Conservation (phyloP, 2,329 filamentous ascomycete genomes). For the Fusarium ramigenum region DNA sequence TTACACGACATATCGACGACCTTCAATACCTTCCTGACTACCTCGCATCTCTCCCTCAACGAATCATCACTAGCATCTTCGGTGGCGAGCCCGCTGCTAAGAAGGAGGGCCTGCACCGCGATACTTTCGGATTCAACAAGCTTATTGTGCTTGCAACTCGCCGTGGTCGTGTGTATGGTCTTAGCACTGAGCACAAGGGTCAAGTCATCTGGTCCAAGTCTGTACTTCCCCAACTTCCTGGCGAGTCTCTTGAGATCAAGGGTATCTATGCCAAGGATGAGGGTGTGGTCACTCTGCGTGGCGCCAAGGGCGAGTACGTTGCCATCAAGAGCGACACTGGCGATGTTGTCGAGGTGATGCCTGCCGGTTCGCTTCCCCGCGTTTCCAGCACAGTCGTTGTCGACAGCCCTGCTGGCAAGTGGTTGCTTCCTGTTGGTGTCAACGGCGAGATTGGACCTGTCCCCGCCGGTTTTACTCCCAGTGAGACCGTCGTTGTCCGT, state of each 20-base stretch:
- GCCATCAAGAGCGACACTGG: conserved; percentile 64
- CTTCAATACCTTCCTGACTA: conserved; percentile 80
- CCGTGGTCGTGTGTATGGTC: conserved; percentile 79
- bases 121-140: conserved; percentile 90
- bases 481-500: conserved; percentile 64
- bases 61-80: conserved; percentile 72
- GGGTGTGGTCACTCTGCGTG: conserved; percentile 66
- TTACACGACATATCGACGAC: conserved; percentile 83
- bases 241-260: conserved; percentile 71
- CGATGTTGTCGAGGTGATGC: conserved; percentile 57
- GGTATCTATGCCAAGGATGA: conserved; percentile 71
- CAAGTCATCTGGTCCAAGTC: conserved; percentile 79
- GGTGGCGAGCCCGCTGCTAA: conserved; percentile 61
- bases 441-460: conserved; percentile 60
- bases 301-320: conserved; percentile 69
- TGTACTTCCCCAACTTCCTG: conserved; percentile 65
- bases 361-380: conserved; percentile 43
- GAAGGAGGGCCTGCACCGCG: conserved; percentile 64
- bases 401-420: conserved; percentile 61
- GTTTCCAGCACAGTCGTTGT: conserved; percentile 60
- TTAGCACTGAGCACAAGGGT: conserved; percentile 81
- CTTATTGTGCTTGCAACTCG: conserved; percentile 82
- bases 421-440: conserved; percentile 62
- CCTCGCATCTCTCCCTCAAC: conserved; percentile 73
- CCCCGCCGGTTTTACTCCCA: conserved; percentile 57